These are phyloP conservation scores for Leishmania braziliensis DNA, from an alignment of 208 protist genomes.

Conservation along the genomic window DNA sequence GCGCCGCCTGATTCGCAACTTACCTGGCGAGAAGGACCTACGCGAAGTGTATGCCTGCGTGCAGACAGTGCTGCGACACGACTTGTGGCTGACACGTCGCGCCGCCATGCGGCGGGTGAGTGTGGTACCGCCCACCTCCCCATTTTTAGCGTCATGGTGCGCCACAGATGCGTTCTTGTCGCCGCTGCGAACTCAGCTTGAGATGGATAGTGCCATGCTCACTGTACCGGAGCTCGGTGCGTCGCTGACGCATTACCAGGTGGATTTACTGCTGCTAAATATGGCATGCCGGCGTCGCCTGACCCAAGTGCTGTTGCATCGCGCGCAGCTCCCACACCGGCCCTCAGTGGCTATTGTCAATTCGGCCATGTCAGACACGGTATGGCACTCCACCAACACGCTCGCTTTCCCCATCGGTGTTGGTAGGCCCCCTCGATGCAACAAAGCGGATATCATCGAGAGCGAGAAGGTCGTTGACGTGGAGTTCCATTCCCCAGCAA, in stretches of 20 bases:
- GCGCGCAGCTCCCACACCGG: background rate
- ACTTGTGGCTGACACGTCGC: slow-evolving; percentile 33
- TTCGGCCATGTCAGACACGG: background rate
- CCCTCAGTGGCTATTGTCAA: background rate
- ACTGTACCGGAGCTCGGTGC: slow-evolving; percentile 42
- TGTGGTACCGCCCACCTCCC: background rate
- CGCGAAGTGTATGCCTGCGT: slow-evolving; percentile 49
- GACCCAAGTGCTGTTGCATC: slow-evolving; percentile 28
- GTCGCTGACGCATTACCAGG: slow-evolving; percentile 44
- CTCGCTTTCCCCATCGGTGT: background rate
- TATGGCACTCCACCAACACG: background rate
- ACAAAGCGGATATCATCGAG: background rate
- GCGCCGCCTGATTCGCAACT: slow-evolving; percentile 63
- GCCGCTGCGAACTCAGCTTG: background rate
- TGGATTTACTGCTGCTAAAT: slow-evolving; percentile 70
- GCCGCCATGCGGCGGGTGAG: slow-evolving; percentile 1
- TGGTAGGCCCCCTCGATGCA: background rate
- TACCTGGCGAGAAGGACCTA: slow-evolving; percentile 38
- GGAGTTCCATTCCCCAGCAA: slow-evolving; percentile 13
- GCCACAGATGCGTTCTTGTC: background rate
- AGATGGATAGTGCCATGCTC: slow-evolving; percentile 24
- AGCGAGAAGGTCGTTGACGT: background rate
- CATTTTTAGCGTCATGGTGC: background rate
- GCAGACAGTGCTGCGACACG: slow-evolving; percentile 39
- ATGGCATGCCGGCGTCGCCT: slow-evolving; percentile 66